Evolutionary conservation across 345 rosid genomes (phyloP).

Genomic region (Hibiscus tridactylites): DNA sequence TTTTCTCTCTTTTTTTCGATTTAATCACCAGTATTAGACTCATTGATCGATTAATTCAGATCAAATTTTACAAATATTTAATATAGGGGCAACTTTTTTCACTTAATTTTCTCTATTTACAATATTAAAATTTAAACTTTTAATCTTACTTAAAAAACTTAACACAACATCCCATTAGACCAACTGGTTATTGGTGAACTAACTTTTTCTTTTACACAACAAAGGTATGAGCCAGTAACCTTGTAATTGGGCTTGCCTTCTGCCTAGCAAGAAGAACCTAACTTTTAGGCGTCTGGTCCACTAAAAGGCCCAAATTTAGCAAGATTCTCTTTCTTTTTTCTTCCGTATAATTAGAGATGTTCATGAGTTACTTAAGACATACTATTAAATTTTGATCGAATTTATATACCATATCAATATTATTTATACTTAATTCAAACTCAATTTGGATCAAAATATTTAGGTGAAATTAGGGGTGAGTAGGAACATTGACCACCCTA

Average conservation of each 20-base stretch:
- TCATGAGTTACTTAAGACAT: not conserved
- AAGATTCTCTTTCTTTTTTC: not conserved
- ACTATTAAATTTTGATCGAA: not conserved
- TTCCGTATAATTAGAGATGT: not conserved
- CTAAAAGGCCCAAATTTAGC: conserved; percentile 5
- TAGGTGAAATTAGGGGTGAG: too few species aligned
- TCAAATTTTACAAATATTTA: too few species aligned
- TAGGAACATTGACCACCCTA: too few species aligned
- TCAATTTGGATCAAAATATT: too few species aligned
- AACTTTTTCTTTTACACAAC: not conserved
- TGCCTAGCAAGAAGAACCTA: not conserved
- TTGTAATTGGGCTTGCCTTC: conserved; percentile 5
- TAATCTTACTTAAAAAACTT: too few species aligned
- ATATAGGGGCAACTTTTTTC: too few species aligned
- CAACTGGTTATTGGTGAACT: accelerated
- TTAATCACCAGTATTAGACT: too few species aligned
- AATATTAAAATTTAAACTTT: too few species aligned
- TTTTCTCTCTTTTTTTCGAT: not conserved
- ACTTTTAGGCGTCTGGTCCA: conserved; percentile 7
- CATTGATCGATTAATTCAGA: too few species aligned
- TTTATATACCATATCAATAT: not conserved
- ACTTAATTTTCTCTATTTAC: too few species aligned
- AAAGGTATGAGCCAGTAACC: not conserved
- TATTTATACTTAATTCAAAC: too few species aligned
- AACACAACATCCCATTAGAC: too few species aligned